phyloP scores from a whole-genome alignment of 345 rosid genomes.

The Noccaea caerulescens region DNA sequence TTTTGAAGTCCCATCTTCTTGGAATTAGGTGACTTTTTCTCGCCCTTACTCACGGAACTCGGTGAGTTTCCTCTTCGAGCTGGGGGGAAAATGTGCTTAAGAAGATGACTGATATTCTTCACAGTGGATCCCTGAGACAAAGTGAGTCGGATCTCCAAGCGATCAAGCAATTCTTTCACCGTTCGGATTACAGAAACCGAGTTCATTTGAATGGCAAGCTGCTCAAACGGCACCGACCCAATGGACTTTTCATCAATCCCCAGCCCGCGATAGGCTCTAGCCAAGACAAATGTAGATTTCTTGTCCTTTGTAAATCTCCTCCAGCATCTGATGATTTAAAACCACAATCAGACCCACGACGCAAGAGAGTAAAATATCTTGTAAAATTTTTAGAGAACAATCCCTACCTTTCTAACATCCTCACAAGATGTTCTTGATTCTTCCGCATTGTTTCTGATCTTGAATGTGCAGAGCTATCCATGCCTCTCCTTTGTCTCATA shows the following conservation, averaged over 20 bases:
- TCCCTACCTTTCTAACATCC: slow-evolving; percentile 38
- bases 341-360: neutral
- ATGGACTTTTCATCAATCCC: slow-evolving; percentile 58
- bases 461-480: slow-evolving; percentile 22
- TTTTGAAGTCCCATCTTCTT: slow-evolving; percentile 48
- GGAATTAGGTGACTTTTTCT: slow-evolving; percentile 51
- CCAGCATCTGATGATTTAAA: slow-evolving; percentile 70
- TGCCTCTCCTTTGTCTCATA: slow-evolving; percentile 41
- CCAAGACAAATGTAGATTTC: slow-evolving; percentile 70
- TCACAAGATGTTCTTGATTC: slow-evolving; percentile 38
- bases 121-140: slow-evolving; percentile 43
- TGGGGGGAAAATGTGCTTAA: slow-evolving; percentile 67
- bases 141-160: slow-evolving; percentile 74
- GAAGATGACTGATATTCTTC: slow-evolving; percentile 82
- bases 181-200: slow-evolving; percentile 64
- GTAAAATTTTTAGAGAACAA: neutral
- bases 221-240: slow-evolving; percentile 78
- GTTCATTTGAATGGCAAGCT: slow-evolving; percentile 75
- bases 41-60: slow-evolving; percentile 55
- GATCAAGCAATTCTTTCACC: slow-evolving; percentile 71
- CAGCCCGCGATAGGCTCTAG: slow-evolving; percentile 62
- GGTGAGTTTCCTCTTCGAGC: slow-evolving; percentile 64
- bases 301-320: slow-evolving; percentile 61
- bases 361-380: neutral
- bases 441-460: slow-evolving; percentile 35